Evolutionary conservation across 2,329 filamentous ascomycete species (phyloP).

Genomic region (Periconia sp.): DNA sequence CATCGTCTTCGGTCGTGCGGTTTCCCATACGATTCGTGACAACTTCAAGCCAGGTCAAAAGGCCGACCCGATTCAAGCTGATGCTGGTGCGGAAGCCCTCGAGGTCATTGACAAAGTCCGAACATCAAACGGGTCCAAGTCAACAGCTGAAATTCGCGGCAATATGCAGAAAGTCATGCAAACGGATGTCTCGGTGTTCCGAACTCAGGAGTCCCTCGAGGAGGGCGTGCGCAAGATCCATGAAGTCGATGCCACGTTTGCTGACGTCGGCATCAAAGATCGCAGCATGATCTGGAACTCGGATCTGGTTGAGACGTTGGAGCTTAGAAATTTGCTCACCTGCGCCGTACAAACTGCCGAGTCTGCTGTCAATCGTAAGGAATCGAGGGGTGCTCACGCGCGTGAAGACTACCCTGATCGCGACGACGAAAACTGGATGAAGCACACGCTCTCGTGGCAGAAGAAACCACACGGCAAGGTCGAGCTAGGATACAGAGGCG

Average conservation of each 20-base stretch:
- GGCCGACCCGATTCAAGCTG: conserved; percentile 76
- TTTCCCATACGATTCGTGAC: conserved; percentile 95
- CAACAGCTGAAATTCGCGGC: conserved; percentile 82
- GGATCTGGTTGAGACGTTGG: conserved; percentile 92
- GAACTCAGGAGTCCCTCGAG: conserved; percentile 89
- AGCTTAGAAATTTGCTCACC: conserved; percentile 91
- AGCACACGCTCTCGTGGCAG: conserved; percentile 97
- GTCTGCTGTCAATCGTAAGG: conserved; percentile 89
- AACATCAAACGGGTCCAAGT: conserved; percentile 80
- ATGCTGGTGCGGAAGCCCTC: conserved; percentile 87
- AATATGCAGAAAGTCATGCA: conserved; percentile 99
- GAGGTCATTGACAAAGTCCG: conserved; percentile 82
- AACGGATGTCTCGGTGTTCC: conserved; percentile 94
- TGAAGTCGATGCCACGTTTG: conserved; percentile 78
- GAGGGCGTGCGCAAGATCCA: conserved; percentile 88
- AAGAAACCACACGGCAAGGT: conserved; percentile 86
- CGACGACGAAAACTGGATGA: conserved; percentile 98
- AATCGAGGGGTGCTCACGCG: conserved; percentile 95
- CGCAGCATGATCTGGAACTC: conserved; percentile 99
- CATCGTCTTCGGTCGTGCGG: conserved; percentile 95
- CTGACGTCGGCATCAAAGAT: conserved; percentile 91
- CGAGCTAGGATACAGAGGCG: conserved; percentile 81
- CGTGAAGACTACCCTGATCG: conserved; percentile 95
- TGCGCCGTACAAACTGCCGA: conserved; percentile 96
- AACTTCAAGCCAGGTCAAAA: conserved; percentile 83